A percentile compares a stretch with the other conserved stretches of the same genome.
These are phyloP conservation scores for Hanseniaspora nectarophila DNA, from an alignment of 805 yeast genomes.

Conservation along the genomic window DNA sequence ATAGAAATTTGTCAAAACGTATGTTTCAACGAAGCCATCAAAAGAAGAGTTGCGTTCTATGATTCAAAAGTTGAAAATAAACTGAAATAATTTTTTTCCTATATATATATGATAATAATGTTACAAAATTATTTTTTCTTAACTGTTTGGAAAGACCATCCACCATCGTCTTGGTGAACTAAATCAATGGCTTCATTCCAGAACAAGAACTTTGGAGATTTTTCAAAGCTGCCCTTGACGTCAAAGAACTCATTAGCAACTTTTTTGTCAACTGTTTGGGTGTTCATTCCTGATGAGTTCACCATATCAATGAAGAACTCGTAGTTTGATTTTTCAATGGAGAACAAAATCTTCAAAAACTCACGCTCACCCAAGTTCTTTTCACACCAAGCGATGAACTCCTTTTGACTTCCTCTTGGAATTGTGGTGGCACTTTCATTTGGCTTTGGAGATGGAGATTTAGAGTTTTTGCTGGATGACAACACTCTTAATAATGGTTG, in stretches of 20 bases:
- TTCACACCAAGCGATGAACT: conserved; percentile 5
- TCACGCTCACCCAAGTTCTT: conserved; percentile 8
- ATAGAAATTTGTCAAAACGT: conserved; percentile 77
- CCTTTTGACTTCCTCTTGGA: conserved; percentile 6
- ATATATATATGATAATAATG: background rate
- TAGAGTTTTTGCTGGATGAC: background rate
- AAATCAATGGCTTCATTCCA: conserved; percentile 63
- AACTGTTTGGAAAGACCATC: conserved; percentile 57
- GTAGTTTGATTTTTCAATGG: conserved; percentile 2
- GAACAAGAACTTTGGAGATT: conserved; percentile 38
- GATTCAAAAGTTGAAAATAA: conserved; percentile 9
- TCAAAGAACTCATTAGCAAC: conserved; percentile 83
- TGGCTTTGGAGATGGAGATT: background rate
- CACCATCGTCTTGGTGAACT: conserved; percentile 32
- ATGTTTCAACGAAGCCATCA: conserved; percentile 80
- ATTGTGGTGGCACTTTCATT: background rate
- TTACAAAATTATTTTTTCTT: conserved; percentile 37
- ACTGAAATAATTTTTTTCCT: background rate
- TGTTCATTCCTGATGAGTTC: conserved; percentile 8
- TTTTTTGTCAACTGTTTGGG: conserved; percentile 37
- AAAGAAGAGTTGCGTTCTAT: conserved; percentile 44
- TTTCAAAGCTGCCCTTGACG: conserved; percentile 63
- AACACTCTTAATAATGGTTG: background rate
- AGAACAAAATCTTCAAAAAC: conserved; percentile 5
- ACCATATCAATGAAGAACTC: conserved; percentile 12